These are phyloP conservation scores for Aspergillus sp. DNA, from an alignment of 2,329 filamentous ascomycete species.

Conservation along the genomic window DNA sequence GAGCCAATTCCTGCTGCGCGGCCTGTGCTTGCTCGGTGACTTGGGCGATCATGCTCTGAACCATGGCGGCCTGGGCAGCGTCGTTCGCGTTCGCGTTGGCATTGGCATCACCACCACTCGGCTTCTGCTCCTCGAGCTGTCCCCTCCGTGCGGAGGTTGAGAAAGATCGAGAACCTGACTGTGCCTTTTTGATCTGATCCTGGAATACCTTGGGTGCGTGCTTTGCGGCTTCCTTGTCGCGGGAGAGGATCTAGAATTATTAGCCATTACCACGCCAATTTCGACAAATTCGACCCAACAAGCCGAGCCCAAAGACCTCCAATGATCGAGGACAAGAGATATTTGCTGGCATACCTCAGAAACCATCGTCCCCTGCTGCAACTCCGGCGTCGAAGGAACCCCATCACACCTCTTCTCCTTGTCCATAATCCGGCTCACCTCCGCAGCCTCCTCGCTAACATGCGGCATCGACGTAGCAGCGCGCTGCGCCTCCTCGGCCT, in stretches of 20 bases:
- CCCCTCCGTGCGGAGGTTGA: constrained; percentile 57
- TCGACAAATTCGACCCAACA: neutral
- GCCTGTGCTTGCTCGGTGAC: constrained; percentile 36
- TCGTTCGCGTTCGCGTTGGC: neutral
- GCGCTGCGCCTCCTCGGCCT: constrained; percentile 39
- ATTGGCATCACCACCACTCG: neutral
- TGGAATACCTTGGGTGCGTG: constrained; percentile 71
- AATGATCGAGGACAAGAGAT: neutral
- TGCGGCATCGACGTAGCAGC: constrained; percentile 60
- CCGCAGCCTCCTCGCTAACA: constrained; percentile 68
- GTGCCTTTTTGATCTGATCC: constrained; percentile 49
- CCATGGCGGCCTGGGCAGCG: constrained; percentile 35
- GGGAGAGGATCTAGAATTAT: constrained; percentile 61
- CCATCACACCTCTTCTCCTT: constrained; percentile 39
- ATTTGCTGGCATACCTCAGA: constrained; percentile 57
- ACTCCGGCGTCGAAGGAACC: constrained; percentile 58
- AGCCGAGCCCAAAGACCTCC: neutral
- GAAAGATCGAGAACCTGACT: constrained; percentile 57
- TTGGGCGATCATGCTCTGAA: constrained; percentile 43
- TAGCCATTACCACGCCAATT: neutral
- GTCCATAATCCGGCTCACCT: constrained; percentile 62
- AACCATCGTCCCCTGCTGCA: constrained; percentile 68
- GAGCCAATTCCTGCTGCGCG: constrained; percentile 34
- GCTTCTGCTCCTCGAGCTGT: constrained; percentile 32
- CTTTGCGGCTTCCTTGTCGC: constrained; percentile 64